Percentiles rank a stretch among this genome's conserved stretches.
These are phyloP conservation scores for Diutina neorugosa DNA, from an alignment of 1,139 yeast species.

Conservation along the genomic window DNA sequence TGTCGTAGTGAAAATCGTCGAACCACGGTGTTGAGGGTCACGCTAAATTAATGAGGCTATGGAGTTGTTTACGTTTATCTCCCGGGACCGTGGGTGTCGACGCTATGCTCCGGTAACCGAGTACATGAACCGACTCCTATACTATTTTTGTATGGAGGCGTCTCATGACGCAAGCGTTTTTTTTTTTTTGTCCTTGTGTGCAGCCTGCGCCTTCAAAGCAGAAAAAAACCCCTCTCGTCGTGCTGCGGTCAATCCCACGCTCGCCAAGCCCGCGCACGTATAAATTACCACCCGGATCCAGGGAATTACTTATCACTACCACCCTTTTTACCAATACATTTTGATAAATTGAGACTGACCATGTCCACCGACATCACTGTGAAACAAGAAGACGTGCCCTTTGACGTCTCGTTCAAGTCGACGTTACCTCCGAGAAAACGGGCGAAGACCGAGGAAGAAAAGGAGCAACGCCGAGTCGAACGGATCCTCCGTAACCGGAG, in stretches of 20 bases:
- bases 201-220: not conserved
- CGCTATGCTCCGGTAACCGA: not conserved
- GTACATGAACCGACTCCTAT: not conserved
- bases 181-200: not conserved
- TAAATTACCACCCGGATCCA: not conserved
- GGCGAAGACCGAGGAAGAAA: constrained; percentile 93
- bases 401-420: constrained; percentile 19
- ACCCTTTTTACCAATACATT: not conserved
- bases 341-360: not conserved
- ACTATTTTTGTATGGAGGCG: not conserved
- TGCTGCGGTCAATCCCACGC: not conserved
- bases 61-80: not conserved
- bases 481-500: constrained; percentile 86
- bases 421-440: constrained; percentile 88
- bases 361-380: constrained; percentile 2
- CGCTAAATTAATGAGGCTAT: not conserved
- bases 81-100: not conserved
- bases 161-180: not conserved
- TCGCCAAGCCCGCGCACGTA: not conserved
- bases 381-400: constrained; percentile 4
- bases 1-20: too few species aligned
- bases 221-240: constrained; percentile 1
- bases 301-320: not conserved
- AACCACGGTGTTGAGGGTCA: not conserved
- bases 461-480: constrained; percentile 91